Conservation (phyloP, 352 stramenopile genomes). For the Aphanomyces astaci region DNA sequence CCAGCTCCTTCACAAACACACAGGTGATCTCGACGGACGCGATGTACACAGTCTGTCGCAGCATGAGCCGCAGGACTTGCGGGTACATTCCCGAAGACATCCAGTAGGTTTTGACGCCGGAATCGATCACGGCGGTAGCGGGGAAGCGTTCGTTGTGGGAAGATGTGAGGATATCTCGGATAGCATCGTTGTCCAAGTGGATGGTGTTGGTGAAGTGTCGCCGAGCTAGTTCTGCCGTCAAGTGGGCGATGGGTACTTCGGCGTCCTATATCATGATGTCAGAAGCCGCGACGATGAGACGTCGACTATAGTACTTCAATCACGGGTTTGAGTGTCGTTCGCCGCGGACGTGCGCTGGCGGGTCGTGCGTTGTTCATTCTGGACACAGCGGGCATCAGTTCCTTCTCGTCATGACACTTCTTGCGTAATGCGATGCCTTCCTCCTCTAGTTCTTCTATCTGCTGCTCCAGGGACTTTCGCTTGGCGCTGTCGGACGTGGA, state of each 20-base stretch:
- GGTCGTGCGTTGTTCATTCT: constrained; percentile 62
- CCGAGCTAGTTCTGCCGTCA: constrained; percentile 26
- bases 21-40: constrained; percentile 59
- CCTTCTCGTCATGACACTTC: constrained; percentile 40
- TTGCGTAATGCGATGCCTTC: constrained; percentile 28
- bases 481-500: constrained; percentile 56
- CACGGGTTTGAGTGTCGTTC: constrained; percentile 44
- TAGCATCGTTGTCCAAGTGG: constrained; percentile 34
- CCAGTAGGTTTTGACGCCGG: constrained; percentile 51
- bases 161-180: constrained; percentile 57
- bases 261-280: constrained; percentile 30
- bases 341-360: constrained; percentile 46
- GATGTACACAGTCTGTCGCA: constrained; percentile 53
- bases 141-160: constrained; percentile 49
- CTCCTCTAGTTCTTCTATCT: constrained; percentile 51
- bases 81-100: constrained; percentile 64
- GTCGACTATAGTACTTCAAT: constrained; percentile 35
- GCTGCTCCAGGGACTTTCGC: constrained; percentile 49
- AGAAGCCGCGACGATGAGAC: no score
- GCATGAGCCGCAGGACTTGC: constrained; percentile 53
- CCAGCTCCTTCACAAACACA: constrained; percentile 49
- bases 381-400: constrained; percentile 24
- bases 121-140: constrained; percentile 44
- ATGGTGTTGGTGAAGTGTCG: constrained; percentile 35
- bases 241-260: constrained; percentile 39